Base-by-base conservation (phyloP, 257 asterid species). In the Mentha longifolia region DNA sequence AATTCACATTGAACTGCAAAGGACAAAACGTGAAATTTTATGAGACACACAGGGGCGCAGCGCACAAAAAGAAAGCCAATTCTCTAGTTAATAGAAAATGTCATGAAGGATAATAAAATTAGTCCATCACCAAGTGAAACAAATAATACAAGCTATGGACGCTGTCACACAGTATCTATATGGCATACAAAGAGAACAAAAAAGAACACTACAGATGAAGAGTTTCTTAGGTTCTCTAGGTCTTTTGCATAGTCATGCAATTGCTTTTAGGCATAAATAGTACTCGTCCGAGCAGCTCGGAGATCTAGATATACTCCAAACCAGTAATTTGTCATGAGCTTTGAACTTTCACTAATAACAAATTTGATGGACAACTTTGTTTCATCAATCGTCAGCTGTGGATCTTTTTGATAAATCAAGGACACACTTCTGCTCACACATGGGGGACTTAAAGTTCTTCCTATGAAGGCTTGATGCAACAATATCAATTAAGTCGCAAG, bases 1-100 rank as follows among this genome's bases (percentile, higher is more conserved):
- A 77, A 79, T 93, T 83, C 77, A 92, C 73, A 72, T 89, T 95
- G 67, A 92, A 85, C 97, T 92, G 92, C 73, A 65, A 7, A 74
- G 61, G 71, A 51, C 58, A 25, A 54, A 71, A 64, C 62, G 55
- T 69, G 60, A 46, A 72, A 59, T 17, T 8, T 73, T 30, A 52
- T 25, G 47, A 46, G 28, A n/a, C 46, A 58, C 4, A 17, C 61
- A 43, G 25, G 25, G 25, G 25, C 14, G 19, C 37, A 35, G 39
- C 39, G 30, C 13, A 47, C 13, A 25, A 58, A 58, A 70, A 50
- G 25, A 68, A 65, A n/a, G 46, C 67, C 59, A 9, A 50, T 52
- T 30, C 43, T 47, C 35, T 30, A 59, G 51, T 55, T 11, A 22
- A 25, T 11, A 14, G 41, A 22, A 61, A 61, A 28, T 58, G 31